phyloP scores from a whole-genome alignment of 768 basidiomycete species.

The Psilocybe subaeruginosa region DNA sequence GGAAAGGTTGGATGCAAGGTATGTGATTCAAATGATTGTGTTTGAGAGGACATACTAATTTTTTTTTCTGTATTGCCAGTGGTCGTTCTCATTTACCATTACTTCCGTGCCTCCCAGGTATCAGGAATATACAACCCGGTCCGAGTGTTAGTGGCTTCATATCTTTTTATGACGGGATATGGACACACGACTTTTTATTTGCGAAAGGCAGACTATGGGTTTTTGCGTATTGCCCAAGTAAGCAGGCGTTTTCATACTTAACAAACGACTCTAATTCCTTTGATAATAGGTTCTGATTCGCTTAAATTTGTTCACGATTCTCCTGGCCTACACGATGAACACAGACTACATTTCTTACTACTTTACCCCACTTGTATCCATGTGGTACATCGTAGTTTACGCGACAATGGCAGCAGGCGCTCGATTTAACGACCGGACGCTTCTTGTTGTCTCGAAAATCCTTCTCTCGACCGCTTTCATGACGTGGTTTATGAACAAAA shows the following conservation, averaged over 20 bases:
- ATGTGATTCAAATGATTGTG: slow-evolving; percentile 26
- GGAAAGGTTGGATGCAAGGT: slow-evolving; percentile 99
- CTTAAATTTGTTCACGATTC: slow-evolving; percentile 80
- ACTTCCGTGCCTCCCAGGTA: slow-evolving; percentile 86
- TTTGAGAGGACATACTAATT: slow-evolving; percentile 4
- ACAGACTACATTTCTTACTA: slow-evolving; percentile 92
- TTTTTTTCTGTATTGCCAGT: slow-evolving; percentile 46
- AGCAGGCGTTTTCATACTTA: slow-evolving; percentile 4
- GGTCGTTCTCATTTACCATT: slow-evolving; percentile 91
- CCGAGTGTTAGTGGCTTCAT: slow-evolving; percentile 85
- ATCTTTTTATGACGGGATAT: slow-evolving; percentile 94
- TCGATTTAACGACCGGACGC: slow-evolving; percentile 69
- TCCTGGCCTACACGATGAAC: slow-evolving; percentile 89
- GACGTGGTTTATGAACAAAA: slow-evolving; percentile 66
- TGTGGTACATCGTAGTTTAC: slow-evolving; percentile 91
- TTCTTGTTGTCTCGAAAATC: slow-evolving; percentile 75
- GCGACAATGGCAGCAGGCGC: slow-evolving; percentile 73
- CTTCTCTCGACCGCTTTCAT: slow-evolving; percentile 62
- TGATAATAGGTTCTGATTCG: slow-evolving; percentile 64
- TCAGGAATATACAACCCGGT: slow-evolving; percentile 94
- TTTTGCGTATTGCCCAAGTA: slow-evolving; percentile 75
- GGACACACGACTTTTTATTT: slow-evolving; percentile 88
- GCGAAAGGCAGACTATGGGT: slow-evolving; percentile 87
- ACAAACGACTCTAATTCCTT: slow-evolving; percentile 9
- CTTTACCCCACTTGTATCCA: slow-evolving; percentile 86